Percentiles rank a stretch among this genome's conserved stretches.
These are phyloP conservation scores for Gloeopeniophorella convolvens DNA, from an alignment of 768 basidiomycete species.

Conservation along the genomic window DNA sequence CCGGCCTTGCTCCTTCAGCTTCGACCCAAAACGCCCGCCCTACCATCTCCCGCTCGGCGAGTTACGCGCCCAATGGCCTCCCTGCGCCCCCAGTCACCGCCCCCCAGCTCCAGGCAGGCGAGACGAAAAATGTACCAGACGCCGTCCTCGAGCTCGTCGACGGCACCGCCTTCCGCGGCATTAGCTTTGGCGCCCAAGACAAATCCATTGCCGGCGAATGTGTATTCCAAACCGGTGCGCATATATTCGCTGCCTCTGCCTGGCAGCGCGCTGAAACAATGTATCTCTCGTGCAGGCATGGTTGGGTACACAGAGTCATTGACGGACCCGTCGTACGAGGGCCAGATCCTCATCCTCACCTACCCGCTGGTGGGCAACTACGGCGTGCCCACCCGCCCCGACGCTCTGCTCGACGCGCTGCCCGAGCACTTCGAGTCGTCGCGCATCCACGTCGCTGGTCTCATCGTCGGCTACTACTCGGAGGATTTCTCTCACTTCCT, in stretches of 20 bases:
- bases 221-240: conserved; percentile 96
- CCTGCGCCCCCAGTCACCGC: conserved; percentile 33
- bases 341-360: conserved; percentile 95
- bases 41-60: conserved; percentile 39
- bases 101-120: conserved; percentile 23
- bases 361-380: conserved; percentile 98
- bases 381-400: conserved; percentile 77
- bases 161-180: conserved; percentile 81
- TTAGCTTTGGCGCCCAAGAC: conserved; percentile 87
- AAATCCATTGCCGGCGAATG: conserved; percentile 96
- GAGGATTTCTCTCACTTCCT: conserved; percentile 93
- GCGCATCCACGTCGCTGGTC: conserved; percentile 86
- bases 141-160: conserved; percentile 86
- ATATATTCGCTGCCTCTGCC: not conserved
- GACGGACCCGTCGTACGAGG: conserved; percentile 97
- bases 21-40: conserved; percentile 30
- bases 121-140: conserved; percentile 32
- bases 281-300: conserved; percentile 65
- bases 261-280: conserved; percentile 11
- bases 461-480: conserved; percentile 92
- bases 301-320: conserved; percentile 98
- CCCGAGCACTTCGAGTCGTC: conserved; percentile 88
- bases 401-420: conserved; percentile 42
- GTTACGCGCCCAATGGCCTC: conserved; percentile 32
- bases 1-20: not conserved